phyloP scores from a whole-genome alignment of 495 filamentous ascomycete species.

The Extremus antarcticus region DNA sequence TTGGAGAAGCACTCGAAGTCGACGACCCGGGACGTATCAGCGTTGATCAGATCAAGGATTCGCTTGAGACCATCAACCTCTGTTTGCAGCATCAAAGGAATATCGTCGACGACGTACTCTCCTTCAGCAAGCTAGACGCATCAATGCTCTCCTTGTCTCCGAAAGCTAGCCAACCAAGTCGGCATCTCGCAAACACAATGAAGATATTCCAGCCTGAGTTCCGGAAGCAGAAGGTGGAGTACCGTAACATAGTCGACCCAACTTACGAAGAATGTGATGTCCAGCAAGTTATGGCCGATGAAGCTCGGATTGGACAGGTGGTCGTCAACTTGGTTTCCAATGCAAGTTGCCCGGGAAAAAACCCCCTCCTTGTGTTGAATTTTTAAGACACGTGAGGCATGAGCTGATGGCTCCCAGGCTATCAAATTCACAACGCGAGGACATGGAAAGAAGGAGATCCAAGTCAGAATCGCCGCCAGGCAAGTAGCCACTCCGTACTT shows the following conservation, averaged over 20 bases:
- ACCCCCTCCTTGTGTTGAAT: too few species aligned
- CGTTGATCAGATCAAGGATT: conserved; percentile 20
- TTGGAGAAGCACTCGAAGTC: conserved; percentile 19
- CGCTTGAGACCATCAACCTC: conserved; percentile 28
- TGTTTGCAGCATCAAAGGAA: conserved; percentile 29
- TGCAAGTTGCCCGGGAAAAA: too few species aligned
- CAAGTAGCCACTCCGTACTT: too few species aligned
- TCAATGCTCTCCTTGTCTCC: conserved; percentile 29
- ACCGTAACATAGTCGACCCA: conserved; percentile 24
- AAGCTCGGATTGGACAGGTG: conserved; percentile 28
- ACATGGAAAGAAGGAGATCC: conserved; percentile 22
- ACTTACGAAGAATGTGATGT: conserved; percentile 22
- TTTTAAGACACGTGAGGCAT: too few species aligned
- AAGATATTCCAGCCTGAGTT: conserved; percentile 32
- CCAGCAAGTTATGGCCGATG: conserved; percentile 26
- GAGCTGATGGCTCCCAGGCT: too few species aligned
- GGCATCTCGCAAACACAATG: conserved; percentile 20
- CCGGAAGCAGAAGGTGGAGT: conserved; percentile 24
- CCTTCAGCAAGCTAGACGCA: conserved; percentile 31
- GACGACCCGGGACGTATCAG: conserved; percentile 5
- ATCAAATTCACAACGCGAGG: conserved; percentile 31
- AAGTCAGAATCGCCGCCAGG: conserved; percentile 24
- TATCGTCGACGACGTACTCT: conserved; percentile 31
- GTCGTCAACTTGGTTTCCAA: conserved; percentile 29
- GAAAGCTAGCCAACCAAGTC: conserved; percentile 20